Evolutionary conservation across 768 basidiomycete species (phyloP).

Genomic region (Lentinus tigrinus): DNA sequence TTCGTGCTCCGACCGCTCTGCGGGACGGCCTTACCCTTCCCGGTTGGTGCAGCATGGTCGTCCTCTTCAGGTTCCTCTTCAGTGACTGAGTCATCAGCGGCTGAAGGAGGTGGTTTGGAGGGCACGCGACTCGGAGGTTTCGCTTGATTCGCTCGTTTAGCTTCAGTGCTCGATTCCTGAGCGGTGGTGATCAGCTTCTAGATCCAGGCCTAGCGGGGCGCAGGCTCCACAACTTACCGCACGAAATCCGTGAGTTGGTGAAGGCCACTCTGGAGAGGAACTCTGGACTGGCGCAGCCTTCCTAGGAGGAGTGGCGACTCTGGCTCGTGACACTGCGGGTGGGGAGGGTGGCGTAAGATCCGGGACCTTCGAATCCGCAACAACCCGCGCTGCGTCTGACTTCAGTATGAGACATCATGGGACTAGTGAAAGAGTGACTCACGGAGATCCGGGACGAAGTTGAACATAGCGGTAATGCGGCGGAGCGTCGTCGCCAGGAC

Average conservation of each 20-base stretch:
- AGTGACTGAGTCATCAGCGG: constrained; percentile 45
- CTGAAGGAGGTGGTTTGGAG: constrained; percentile 7
- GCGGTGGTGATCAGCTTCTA: neutral
- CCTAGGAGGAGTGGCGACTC: neutral
- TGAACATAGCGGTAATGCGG: constrained; percentile 71
- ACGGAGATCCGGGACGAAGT: constrained; percentile 67
- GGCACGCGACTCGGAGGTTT: neutral
- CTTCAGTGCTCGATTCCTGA: neutral
- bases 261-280: neutral
- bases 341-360: constrained; percentile 33
- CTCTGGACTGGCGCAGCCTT: constrained; percentile 9
- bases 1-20: neutral
- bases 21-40: constrained; percentile 4
- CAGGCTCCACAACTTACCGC: neutral
- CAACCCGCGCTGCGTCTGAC: constrained; percentile 46
- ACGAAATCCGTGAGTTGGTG: neutral
- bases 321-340: constrained; percentile 5
- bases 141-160: neutral
- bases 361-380: constrained; percentile 44
- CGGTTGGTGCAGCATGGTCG: neutral
- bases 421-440: constrained; percentile 31
- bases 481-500: constrained; percentile 64
- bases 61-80: constrained; percentile 26
- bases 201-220: neutral
- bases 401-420: constrained; percentile 8